Evolutionary conservation across 805 yeast species (phyloP), one percentile per base, ranked within the genome.

Genomic region (Ogataea populi-albae): DNA sequence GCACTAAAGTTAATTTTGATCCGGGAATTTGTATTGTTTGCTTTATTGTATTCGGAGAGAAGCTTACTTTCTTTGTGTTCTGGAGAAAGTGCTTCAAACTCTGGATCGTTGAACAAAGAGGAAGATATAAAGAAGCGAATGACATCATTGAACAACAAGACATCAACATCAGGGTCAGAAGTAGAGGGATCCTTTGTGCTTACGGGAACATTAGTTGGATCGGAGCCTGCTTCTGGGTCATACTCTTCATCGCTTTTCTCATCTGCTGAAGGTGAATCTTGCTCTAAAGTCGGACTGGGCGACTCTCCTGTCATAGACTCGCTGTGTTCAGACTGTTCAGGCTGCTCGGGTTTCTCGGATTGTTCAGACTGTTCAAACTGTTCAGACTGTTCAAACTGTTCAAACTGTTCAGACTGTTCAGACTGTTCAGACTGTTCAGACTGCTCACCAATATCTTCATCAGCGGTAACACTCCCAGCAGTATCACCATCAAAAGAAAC

Each of bases 81-180:
- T 7, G 68, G 66, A 3, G 66, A 34, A 17, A 65, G 41, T 8
- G 38, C 45, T 24, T 57, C 50, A 41, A 69, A 70, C 1, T 48
- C 34, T 1, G 65, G 60, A 43, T 67, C 68, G 27, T 54, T 49
- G 24, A 65, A 46, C 7, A 59, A 43, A 1, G 58, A 51, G 21
- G 58, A 46, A 4, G 47, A 40, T 22, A 64, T 43, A 45, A 59
- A 57, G 32, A 46, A 58, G 24, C 51, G 42, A 20, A 62, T 51
- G 12, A 63, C 47, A 12, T 55, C 54, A 32, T 61, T 63, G 48
- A 63, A 63, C 7, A 55, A 34, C 7, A 54, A 41, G 20, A 72
- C 63, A 30, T 64, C 60, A 6, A 59, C 54, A 27, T 68, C 66
- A n/a, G 54, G 49, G 7, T 65, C 65, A n/a, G 8, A 18, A 17